Base-by-base conservation (phyloP, 768 basidiomycete genomes). In the Termitomyces sp. region DNA sequence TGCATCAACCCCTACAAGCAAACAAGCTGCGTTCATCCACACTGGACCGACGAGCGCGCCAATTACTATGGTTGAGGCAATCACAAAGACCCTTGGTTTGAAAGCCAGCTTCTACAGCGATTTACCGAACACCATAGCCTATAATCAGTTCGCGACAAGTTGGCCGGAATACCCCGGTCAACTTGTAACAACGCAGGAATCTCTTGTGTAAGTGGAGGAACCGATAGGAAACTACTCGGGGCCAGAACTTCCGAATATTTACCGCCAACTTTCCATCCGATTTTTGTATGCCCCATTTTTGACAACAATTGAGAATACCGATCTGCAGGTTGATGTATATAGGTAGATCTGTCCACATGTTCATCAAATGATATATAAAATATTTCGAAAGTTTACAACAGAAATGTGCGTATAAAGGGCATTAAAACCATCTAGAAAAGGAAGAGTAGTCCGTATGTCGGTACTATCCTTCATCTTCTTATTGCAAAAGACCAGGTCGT, bases 11-110 rank as follows among this genome's bases (percentile, higher is more conserved):
- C 68, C 68, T 5, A 51, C 60, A 6, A 50, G 37, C 47, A 62
- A 76, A 55, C 73, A 76, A 55, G 65, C 68, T 16, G 68, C 72
- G 16, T 63, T 74, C 22, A 60, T 76, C 18, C 70, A 72, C 34
- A 68, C 68, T 24, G 70, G 65, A 18, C 75, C 73, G 6, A 63
- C 65, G 18, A 66, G 59, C 15, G 59, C 67, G 5, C 68, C 69
- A 0, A 56, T 65, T 2, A 58, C 16, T 5, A 45, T 31, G 39
- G 45, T 55, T 7, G 2, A 33, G 8, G 13, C 42, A 18, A 62
- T 71, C 15, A 66, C 73, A 33, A 51, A 63, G 30, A 56, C 61
- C 24, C 58, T 74, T 3, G 55, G 68, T 22, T 58, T 74, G 15
- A 66, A 59, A 18, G 69, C 69, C 18, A 64, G 69, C 47, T 75